phyloP scores from a whole-genome alignment of 192 early-diverging fungal genomes.

The Backusella tuberculispora region DNA sequence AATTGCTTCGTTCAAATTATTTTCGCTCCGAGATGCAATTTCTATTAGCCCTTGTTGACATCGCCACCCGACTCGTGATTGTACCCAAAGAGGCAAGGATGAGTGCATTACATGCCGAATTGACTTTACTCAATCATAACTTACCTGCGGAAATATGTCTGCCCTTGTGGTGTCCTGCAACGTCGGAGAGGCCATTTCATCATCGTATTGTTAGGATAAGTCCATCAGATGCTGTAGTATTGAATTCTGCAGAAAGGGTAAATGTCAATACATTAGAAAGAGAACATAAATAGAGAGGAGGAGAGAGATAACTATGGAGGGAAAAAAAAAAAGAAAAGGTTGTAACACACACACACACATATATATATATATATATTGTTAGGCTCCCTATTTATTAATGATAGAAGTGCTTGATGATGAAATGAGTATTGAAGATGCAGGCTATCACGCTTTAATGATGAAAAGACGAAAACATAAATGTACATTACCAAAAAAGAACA shows the following conservation, averaged over 20 bases:
- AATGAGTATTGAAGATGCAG: constrained; percentile 50
- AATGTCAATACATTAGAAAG: background rate
- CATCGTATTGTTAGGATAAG: constrained; percentile 91
- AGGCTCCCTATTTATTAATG: constrained; percentile 90
- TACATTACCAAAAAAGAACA: background rate
- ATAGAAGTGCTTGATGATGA: constrained; percentile 86
- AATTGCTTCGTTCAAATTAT: constrained; percentile 66
- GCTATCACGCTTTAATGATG: constrained; percentile 21
- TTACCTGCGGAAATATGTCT: constrained; percentile 92
- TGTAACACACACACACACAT: background rate
- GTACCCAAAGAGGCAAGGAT: constrained; percentile 86
- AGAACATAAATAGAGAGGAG: too few species aligned
- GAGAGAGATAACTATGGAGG: background rate
- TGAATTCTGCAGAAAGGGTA: constrained; percentile 93
- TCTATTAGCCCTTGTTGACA: constrained; percentile 86
- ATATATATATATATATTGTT: background rate
- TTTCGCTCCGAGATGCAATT: constrained; percentile 95
- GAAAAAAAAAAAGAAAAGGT: background rate
- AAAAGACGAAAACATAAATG: constrained; percentile 21
- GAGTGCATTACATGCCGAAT: constrained; percentile 87
- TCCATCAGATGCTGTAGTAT: constrained; percentile 91
- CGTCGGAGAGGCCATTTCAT: constrained; percentile 64
- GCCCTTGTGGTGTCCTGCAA: constrained; percentile 89
- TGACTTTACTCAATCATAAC: constrained; percentile 92
- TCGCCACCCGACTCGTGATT: constrained; percentile 87